Base-by-base conservation (phyloP, 192 early-diverging fungal genomes). In the Funneliformis geosporum region DNA sequence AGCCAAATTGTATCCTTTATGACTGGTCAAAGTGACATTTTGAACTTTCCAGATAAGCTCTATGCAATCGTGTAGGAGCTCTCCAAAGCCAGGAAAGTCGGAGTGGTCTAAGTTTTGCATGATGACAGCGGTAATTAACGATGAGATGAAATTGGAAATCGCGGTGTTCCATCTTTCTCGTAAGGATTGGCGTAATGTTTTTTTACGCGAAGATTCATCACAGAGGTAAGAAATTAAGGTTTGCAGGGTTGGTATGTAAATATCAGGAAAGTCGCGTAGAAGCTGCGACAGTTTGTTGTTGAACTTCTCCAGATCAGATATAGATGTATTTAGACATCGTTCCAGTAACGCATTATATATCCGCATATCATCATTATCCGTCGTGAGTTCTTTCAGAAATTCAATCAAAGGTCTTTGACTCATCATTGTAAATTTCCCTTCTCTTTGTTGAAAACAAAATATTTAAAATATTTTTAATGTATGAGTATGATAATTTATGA, bases 31-130 rank as follows among this genome's bases (percentile, higher is more conserved):
- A 55, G 50, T 21, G 7, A 18, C 4, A 28, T 18, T 3, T 27
- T 28, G 12, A 7, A 14, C 40, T 23, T 12, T 5, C 72, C 43
- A 55, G 11, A 73, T 23, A 16, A 73, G 72, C 25, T 73, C 72
- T n/a, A 59, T 8, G 42, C 47, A 73, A 8, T 47, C 12, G 10
- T 2, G 12, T 12, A 73, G 28, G 11, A 73, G 25, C 16, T 38
- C 72, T 27, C 72, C 25, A 27, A 73, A 73, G 27, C 72, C 11
- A 46, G 9, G 14, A 73, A 73, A 16, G 55, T 73, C 72, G 14
- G 46, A 73, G 8, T 33, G 46, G 18, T 59, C 5, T 8, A 73
- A 10, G 23, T 73, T 73, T 14, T 46, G 28, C 18, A 73, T 23
- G 25, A 73, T 21, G 23, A 73, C 28, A 2, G 14, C 14, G 4